phyloP scores from a whole-genome alignment of 805 yeast genomes.

The Blastobotrys mokoenaii region DNA sequence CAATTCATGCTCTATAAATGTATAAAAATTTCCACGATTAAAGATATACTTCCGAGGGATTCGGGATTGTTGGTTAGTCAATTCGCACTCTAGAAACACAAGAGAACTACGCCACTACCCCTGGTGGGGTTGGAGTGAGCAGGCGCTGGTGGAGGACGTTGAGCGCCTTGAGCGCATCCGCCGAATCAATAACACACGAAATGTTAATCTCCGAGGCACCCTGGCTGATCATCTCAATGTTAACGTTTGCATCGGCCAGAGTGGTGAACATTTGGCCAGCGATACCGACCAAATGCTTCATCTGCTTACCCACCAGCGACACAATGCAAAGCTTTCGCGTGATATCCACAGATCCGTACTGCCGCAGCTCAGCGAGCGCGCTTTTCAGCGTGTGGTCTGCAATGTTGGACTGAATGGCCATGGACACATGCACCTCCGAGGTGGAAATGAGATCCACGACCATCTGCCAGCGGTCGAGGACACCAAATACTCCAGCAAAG shows the following conservation, averaged over 20 bases:
- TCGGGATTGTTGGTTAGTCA: too few species aligned
- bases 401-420: conserved; percentile 75
- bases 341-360: conserved; percentile 82
- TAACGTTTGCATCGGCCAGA: conserved; percentile 81
- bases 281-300: conserved; percentile 93
- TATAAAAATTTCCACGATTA: too few species aligned
- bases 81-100: too few species aligned
- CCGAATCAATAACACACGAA: conserved; percentile 83
- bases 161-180: conserved; percentile 77
- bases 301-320: conserved; percentile 91
- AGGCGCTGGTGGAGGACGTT: conserved; percentile 75
- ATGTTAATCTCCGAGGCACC: conserved; percentile 98
- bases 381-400: conserved; percentile 58
- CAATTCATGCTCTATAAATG: too few species aligned
- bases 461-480: conserved; percentile 70
- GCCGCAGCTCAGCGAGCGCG: conserved; percentile 71
- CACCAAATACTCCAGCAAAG: conserved; percentile 80
- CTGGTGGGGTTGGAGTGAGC: too few species aligned
- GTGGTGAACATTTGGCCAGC: conserved; percentile 97
- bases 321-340: conserved; percentile 84
- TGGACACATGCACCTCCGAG: conserved; percentile 95
- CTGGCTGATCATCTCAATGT: conserved; percentile 96
- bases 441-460: conserved; percentile 96
- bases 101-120: too few species aligned
- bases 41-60: too few species aligned